A percentile compares a stretch with the other conserved stretches of the same genome.
Evolutionary conservation across 495 filamentous ascomycete genomes (phyloP).

Genomic region (Aspergillus ostianus): DNA sequence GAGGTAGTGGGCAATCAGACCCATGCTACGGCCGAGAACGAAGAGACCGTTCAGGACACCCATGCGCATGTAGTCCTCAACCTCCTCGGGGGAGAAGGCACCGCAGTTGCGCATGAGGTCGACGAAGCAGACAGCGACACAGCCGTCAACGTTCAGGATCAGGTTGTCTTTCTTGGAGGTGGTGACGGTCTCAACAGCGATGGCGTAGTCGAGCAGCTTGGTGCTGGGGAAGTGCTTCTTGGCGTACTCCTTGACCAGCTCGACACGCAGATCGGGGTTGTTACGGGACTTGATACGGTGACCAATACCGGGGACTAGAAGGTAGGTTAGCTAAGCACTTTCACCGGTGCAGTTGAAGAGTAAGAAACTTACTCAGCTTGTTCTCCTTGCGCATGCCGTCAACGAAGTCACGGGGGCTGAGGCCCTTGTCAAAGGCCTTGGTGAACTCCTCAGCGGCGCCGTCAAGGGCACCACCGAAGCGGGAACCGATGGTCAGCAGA

Average conservation of each 20-base stretch:
- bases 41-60: slow-evolving; percentile 99
- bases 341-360: not conserved
- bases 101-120: slow-evolving; percentile 97
- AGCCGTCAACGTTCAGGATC: slow-evolving; percentile 98
- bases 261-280: slow-evolving; percentile 98
- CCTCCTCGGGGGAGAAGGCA: slow-evolving; percentile 71
- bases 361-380: slow-evolving; percentile 76
- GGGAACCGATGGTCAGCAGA: slow-evolving; percentile 96
- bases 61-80: slow-evolving; percentile 67
- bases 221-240: slow-evolving; percentile 93
- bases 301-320: slow-evolving; percentile 86
- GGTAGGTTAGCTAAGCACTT: slow-evolving; percentile 13
- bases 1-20: slow-evolving; percentile 98
- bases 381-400: slow-evolving; percentile 99
- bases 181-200: slow-evolving; percentile 96
- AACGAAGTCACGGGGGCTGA: slow-evolving; percentile 97
- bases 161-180: slow-evolving; percentile 99
- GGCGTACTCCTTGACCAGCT: slow-evolving; percentile 98
- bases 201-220: slow-evolving; percentile 97
- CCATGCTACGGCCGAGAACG: slow-evolving; percentile 92
- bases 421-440: slow-evolving; percentile 95
- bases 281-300: slow-evolving; percentile 99
- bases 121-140: slow-evolving; percentile 97
- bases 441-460: slow-evolving; percentile 98
- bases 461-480: slow-evolving; percentile 97